Evolutionary conservation across 148 eudicot species (phyloP).

Genomic region (Rhododendron vialii): DNA sequence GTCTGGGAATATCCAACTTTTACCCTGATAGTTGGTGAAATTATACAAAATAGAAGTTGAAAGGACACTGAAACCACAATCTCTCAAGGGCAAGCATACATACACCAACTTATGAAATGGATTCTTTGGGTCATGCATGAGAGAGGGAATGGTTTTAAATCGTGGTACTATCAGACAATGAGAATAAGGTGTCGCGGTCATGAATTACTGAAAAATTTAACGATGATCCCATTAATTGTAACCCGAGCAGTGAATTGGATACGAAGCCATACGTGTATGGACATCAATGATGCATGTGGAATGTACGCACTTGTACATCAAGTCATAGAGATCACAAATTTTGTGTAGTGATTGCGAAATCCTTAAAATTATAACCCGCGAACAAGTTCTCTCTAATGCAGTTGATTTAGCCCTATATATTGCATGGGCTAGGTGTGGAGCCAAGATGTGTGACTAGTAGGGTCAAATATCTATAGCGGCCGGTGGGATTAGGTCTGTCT

Average conservation of each 20-base stretch:
- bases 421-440: not conserved
- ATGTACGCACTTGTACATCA: not conserved
- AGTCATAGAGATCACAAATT: not conserved
- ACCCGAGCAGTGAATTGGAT: not conserved
- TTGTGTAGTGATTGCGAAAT: not conserved
- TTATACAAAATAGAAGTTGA: conserved; percentile 31
- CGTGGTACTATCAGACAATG: not conserved
- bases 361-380: not conserved
- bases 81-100: not conserved
- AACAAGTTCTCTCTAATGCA: not conserved
- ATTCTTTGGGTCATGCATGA: not conserved
- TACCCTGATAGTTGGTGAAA: conserved; percentile 21
- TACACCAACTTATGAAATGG: not conserved
- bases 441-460: not conserved
- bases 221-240: not conserved
- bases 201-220: not conserved
- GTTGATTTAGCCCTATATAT: not conserved
- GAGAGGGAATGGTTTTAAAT: not conserved
- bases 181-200: not conserved
- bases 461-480: not conserved
- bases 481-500: not conserved
- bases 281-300: not conserved
- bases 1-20: conserved; percentile 56
- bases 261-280: not conserved
- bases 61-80: conserved; percentile 30